Conservation (phyloP, 1,284 basidiomycete genomes). For the Rhodotorula sp. region DNA sequence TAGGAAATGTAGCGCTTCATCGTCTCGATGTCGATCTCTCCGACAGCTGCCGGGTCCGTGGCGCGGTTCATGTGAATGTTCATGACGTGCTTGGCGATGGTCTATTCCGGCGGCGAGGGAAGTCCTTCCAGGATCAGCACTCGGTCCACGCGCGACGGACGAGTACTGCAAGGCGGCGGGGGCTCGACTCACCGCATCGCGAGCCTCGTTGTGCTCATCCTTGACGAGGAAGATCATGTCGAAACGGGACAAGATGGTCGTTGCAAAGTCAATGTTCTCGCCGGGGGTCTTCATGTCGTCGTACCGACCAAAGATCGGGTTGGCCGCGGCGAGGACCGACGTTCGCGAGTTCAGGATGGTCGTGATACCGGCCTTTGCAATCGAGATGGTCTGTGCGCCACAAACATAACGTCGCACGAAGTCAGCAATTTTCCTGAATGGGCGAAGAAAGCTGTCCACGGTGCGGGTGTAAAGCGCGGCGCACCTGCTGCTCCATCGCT, state of each 20-base stretch:
- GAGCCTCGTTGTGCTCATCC: slow-evolving; percentile 93
- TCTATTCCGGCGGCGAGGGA: slow-evolving; percentile 55
- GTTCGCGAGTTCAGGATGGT: slow-evolving; percentile 96
- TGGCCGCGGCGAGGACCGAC: slow-evolving; percentile 94
- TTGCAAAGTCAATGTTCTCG: slow-evolving; percentile 99
- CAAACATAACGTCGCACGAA: slow-evolving; percentile 47
- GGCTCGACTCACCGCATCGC: slow-evolving; percentile 69
- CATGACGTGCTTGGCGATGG: slow-evolving; percentile 97
- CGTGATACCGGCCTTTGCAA: slow-evolving; percentile 98
- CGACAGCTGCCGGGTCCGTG: slow-evolving; percentile 67
- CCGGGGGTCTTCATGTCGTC: slow-evolving; percentile 97
- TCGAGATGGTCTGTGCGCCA: slow-evolving; percentile 82
- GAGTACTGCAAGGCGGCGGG: not conserved
- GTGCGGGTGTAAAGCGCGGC: not conserved
- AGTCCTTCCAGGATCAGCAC: not conserved
- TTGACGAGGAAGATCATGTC: slow-evolving; percentile 99
- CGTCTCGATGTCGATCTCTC: slow-evolving; percentile 96
- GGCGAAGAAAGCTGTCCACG: not conserved
- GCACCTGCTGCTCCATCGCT: slow-evolving; percentile 84
- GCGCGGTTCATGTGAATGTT: slow-evolving; percentile 96
- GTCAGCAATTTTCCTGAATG: too few relatives aligned
- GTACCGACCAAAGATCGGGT: slow-evolving; percentile 97
- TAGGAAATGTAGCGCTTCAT: slow-evolving; percentile 98
- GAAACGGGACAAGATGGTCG: slow-evolving; percentile 96
- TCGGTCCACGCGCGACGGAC: too few relatives aligned